Evolutionary conservation across 495 filamentous ascomycete species (phyloP).

Genomic region (Aspergillus asperescens): DNA sequence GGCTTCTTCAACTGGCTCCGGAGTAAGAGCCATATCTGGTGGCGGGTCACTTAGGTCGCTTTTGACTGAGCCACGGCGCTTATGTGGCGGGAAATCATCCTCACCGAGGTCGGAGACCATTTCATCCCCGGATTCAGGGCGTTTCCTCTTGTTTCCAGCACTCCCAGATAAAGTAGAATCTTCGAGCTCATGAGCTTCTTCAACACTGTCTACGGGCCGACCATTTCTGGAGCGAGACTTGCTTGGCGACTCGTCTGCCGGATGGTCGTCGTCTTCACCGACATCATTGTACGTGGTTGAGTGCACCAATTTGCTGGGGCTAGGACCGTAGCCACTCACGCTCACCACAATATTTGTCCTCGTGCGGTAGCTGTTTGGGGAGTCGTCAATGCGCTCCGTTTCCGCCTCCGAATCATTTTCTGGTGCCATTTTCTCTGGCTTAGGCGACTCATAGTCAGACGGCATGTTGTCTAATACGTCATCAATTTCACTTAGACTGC

Average conservation of each 20-base stretch:
- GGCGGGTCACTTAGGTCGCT: slow-evolving; percentile 42
- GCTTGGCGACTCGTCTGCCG: slow-evolving; percentile 39
- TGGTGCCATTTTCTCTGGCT: slow-evolving; percentile 32
- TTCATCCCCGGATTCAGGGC: slow-evolving; percentile 37
- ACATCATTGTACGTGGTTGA: slow-evolving; percentile 45
- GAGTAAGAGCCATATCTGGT: slow-evolving; percentile 26
- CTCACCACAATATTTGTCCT: slow-evolving; percentile 58
- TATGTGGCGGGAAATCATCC: slow-evolving; percentile 41
- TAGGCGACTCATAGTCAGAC: slow-evolving; percentile 50
- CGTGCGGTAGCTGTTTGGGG: slow-evolving; percentile 67
- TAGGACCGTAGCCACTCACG: slow-evolving; percentile 48
- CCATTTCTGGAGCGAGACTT: slow-evolving; percentile 37
- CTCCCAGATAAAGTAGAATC: slow-evolving; percentile 30
- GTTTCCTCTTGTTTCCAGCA: slow-evolving; percentile 46
- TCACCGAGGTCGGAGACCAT: slow-evolving; percentile 38
- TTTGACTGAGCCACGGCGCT: slow-evolving; percentile 43
- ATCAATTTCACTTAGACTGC: slow-evolving; percentile 89
- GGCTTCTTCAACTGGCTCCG: slow-evolving; percentile 35
- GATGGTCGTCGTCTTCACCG: slow-evolving; percentile 36
- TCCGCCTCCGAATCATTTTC: slow-evolving; percentile 95
- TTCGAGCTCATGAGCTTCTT: slow-evolving; percentile 29
- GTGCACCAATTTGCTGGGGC: slow-evolving; percentile 61
- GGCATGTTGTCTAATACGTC: slow-evolving; percentile 61
- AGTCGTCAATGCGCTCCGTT: slow-evolving; percentile 88
- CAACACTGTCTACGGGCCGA: slow-evolving; percentile 19